Evolutionary conservation across 2,329 filamentous ascomycete species (phyloP), one percentile per base, ranked within the genome.

Genomic region (Colletotrichum higginsianum): DNA sequence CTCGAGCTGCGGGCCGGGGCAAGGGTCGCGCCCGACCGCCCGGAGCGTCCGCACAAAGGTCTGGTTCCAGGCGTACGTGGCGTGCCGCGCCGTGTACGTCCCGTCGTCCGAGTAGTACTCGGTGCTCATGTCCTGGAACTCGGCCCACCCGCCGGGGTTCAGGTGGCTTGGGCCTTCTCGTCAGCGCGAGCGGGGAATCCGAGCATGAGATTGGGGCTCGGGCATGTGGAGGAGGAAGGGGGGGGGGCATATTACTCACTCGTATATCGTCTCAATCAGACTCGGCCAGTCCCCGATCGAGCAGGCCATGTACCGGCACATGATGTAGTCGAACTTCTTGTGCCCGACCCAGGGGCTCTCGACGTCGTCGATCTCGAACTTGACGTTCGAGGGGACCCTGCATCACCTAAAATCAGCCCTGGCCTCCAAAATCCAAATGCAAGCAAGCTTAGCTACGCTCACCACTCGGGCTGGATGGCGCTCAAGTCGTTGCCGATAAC

Each of bases 291-390:
- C 57, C 16, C 46, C 46, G 26, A 73, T 73, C 1, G 66, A 61
- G 12, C 55, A 65, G 3, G 60, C 65, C 69, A 74, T 69, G 69
- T 72, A 72, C 0, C 72, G 72, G 47, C 68, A 72, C 40, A 81
- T 78, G 75, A 84, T 78, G 71, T 76, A 81, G 67, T 80, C 78
- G 66, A 80, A 81, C 61, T 77, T 76, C 46, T 80, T 76, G n/a
- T 47, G 40, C 76, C 80, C 82, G 73, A 83, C 79, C 83, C 83
- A 84, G 21, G 78, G 74, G 26, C 86, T 83, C 76, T 90, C 89
- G 40, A 88, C 87, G 76, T 93, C 90, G 78, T 93, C 91, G 46
- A 93, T 86, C 69, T 91, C 84, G 75, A 93, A 93, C 69, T 87
- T 85, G 70, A 91, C 88, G 75, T 93, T 93, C 38, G 84, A 87